phyloP scores from a whole-genome alignment of 331 rosid genomes.

The Stylosanthes scabra region DNA sequence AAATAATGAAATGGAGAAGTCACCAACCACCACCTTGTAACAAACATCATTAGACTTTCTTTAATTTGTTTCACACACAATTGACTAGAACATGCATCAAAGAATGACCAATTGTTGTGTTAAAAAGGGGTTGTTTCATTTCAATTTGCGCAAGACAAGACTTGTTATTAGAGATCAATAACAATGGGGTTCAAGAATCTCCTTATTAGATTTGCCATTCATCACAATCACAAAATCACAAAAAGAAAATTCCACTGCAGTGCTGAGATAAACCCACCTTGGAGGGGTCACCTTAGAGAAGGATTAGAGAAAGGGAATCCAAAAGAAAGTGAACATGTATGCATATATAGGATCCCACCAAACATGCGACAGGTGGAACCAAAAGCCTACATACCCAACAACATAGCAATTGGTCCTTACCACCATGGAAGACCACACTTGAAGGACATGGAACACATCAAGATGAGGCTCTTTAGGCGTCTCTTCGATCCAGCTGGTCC shows the following conservation, averaged over 20 bases:
- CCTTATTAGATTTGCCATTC: not conserved
- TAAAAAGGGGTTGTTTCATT: not conserved
- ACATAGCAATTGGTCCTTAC: conserved; percentile 13
- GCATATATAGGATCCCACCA: conserved; percentile 40
- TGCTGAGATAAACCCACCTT: conserved; percentile 8
- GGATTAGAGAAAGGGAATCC: conserved; percentile 19
- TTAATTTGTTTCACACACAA: not conserved
- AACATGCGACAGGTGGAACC: not conserved
- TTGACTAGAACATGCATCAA: not conserved
- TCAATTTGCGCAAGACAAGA: not conserved
- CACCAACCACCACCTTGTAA: not conserved
- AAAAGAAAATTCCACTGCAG: conserved; percentile 9
- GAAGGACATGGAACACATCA: conserved; percentile 33
- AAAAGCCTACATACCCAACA: not conserved
- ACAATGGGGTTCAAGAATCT: conserved; percentile 10
- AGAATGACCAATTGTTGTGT: not conserved
- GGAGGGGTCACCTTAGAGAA: conserved; percentile 28
- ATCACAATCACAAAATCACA: not conserved
- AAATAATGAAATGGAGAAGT: not conserved
- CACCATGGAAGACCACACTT: conserved; percentile 37
- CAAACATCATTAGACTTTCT: not conserved
- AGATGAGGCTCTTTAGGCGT: conserved; percentile 11
- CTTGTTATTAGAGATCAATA: no score
- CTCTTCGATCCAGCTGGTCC: conserved; percentile 25
- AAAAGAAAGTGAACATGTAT: not conserved